Percentiles rank a stretch among this genome's conserved stretches.
Evolutionary conservation across 805 yeast species (phyloP).

Genomic region (Saccharomycopsis sp.): DNA sequence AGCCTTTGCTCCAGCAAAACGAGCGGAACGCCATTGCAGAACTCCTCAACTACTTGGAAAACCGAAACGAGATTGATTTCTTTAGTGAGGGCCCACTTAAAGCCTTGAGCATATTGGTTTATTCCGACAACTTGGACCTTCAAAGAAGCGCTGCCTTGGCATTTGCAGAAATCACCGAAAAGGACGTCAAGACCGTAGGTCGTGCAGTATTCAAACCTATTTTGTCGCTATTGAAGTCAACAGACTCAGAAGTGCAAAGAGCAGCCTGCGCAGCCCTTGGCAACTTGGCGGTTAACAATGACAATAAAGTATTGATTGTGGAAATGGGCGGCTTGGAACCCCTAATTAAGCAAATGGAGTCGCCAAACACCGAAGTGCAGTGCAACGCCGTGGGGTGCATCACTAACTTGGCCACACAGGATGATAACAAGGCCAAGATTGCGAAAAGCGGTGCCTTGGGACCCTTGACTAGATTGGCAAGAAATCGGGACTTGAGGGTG

Average conservation of each 20-base stretch:
- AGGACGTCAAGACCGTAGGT: conserved; percentile 84
- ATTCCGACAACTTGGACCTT: conserved; percentile 88
- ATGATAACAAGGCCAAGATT: conserved; percentile 90
- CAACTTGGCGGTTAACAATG: conserved; percentile 94
- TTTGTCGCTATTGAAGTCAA: conserved; percentile 70
- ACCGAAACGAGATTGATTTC: conserved; percentile 81
- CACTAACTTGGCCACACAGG: conserved; percentile 96
- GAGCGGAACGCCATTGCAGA: conserved; percentile 95
- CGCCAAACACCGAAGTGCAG: conserved; percentile 94
- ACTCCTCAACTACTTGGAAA: conserved; percentile 79
- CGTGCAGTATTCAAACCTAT: conserved; percentile 92
- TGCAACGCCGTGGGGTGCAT: conserved; percentile 99
- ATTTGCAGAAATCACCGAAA: conserved; percentile 96
- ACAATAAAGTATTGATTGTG: conserved; percentile 84
- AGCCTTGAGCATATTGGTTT: conserved; percentile 86
- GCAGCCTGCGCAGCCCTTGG: conserved; percentile 99
- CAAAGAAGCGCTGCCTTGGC: conserved; percentile 97
- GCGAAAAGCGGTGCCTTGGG: conserved; percentile 94
- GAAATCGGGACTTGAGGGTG: conserved; percentile 88
- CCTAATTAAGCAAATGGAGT: conserved; percentile 93
- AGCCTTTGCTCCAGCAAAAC: conserved; percentile 84
- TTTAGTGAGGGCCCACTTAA: conserved; percentile 76
- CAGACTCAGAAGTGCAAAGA: conserved; percentile 91
- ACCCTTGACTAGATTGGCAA: conserved; percentile 90
- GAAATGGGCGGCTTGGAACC: conserved; percentile 99